Base-by-base conservation (phyloP, 257 asterid genomes). In the Fraxinus quadrangulata region DNA sequence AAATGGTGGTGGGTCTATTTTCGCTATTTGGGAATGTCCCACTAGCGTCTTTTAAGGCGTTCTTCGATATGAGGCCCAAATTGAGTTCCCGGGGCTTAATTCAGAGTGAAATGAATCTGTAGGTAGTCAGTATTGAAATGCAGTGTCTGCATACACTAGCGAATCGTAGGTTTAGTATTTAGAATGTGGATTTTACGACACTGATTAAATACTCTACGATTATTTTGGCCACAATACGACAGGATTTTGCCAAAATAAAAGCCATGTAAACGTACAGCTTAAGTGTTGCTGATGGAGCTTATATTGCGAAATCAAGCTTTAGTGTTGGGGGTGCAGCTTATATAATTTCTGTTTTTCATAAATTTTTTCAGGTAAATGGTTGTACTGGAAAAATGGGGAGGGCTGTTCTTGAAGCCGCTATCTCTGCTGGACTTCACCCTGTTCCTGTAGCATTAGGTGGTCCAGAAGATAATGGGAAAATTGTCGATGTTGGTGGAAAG, bases 321-420 rank as follows among this genome's bases (percentile, higher is more conserved):
- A 54, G 2, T 56, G 30, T 81, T 77, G 0, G 2, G 14, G 45
- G 75, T 40, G 47, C 47, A 40, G 47, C 47, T 40, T 10, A 40
- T 11, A 11, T 40, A 40, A 40, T 40, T 40, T 40, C 14, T 40
- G 49, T 40, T 40, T 40, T 40, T 40, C 49, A 40, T 40, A 11
- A 40, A 11, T 40, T 40, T 40, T 40, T 81, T 30, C 73, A 94
- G 99, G 96, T 94, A 72, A 94, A 92, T 83, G 97, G 97, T 72
- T 89, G 94, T 82, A 91, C 95, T 26, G 97, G 99, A 13, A 87
- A 94, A 84, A 88, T 94, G 97, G 99, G 99, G n/a, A 87, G 90
- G 83, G 92, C 97, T 6, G 99, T 94, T 80, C 96, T 94, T 36
- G 97, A 94, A 81, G 97, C 97, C 13, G 96, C 97, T 39, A 84